phyloP scores from a whole-genome alignment of 768 basidiomycete genomes.

The Russula compacta region DNA sequence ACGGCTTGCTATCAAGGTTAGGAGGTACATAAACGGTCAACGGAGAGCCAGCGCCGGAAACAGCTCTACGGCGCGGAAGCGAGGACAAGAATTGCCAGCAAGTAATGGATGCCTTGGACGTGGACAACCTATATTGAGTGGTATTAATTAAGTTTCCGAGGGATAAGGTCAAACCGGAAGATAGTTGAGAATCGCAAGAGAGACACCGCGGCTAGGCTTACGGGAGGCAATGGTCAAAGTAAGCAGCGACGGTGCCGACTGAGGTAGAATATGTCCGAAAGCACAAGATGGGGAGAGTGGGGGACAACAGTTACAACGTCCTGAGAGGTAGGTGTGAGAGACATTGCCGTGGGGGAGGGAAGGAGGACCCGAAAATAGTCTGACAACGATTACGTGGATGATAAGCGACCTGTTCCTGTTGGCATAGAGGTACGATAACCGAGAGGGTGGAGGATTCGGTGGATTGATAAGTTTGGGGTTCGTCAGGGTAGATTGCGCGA shows the following conservation, averaged over 20 bases:
- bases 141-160: slow-evolving; percentile 1
- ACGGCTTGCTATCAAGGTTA: slow-evolving; percentile 10
- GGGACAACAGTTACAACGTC: background rate
- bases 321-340: background rate
- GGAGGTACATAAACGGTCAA: background rate
- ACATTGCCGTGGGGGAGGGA: background rate
- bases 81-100: slow-evolving; percentile 8
- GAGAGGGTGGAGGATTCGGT: background rate
- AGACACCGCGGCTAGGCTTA: background rate
- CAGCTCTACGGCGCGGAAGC: background rate
- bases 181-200: background rate
- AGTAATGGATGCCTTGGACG: background rate
- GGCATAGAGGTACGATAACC: background rate
- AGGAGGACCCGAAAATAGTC: background rate
- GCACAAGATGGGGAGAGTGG: background rate
- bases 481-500: background rate
- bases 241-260: background rate
- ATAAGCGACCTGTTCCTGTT: background rate
- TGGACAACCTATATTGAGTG: background rate
- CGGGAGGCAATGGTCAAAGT: background rate
- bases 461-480: background rate
- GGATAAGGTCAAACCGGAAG: slow-evolving; percentile 12
- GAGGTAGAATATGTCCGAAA: background rate
- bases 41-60: background rate
- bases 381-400: background rate